A percentile compares a stretch with the other conserved stretches of the same genome.
phyloP scores from a whole-genome alignment of 2,329 filamentous ascomycete species.

The Microascus cirrosus region DNA sequence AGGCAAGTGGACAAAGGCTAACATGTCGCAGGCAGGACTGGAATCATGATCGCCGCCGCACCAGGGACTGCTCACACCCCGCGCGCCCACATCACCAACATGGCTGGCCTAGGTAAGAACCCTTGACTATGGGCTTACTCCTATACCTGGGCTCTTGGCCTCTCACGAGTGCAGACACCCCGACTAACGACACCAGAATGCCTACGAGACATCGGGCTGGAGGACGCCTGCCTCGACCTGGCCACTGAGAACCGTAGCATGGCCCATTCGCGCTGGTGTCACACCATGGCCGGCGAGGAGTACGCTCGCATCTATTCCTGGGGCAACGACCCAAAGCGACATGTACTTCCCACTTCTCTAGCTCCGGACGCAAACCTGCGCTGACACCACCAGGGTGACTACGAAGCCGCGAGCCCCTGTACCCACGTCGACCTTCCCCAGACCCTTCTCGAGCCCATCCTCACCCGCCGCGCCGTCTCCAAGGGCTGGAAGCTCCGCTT shows the following conservation, averaged over 20 bases:
- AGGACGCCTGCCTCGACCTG: slow-evolving; percentile 23
- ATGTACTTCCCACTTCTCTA: slow-evolving; percentile 17
- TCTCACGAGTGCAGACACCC: neutral
- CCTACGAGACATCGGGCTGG: slow-evolving; percentile 38
- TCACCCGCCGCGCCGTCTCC: slow-evolving; percentile 22
- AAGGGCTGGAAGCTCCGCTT: slow-evolving; percentile 25
- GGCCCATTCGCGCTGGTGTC: slow-evolving; percentile 39
- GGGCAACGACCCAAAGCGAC: slow-evolving; percentile 33
- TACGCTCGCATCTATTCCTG: slow-evolving; percentile 37
- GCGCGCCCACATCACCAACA: slow-evolving; percentile 50
- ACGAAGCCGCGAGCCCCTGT: slow-evolving; percentile 29
- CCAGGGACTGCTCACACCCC: slow-evolving; percentile 43
- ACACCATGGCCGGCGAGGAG: slow-evolving; percentile 40
- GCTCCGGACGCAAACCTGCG: neutral
- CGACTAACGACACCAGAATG: slow-evolving; percentile 26
- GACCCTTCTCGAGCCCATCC: slow-evolving; percentile 27
- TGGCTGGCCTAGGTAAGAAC: slow-evolving; percentile 34
- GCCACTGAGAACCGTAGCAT: slow-evolving; percentile 28
- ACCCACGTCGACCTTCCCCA: slow-evolving; percentile 29
- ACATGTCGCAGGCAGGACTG: slow-evolving; percentile 27
- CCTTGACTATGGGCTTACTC: neutral
- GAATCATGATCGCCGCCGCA: slow-evolving; percentile 39
- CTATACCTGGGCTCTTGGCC: neutral
- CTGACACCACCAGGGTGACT: slow-evolving; percentile 22
- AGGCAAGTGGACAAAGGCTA: neutral